phyloP scores from a whole-genome alignment of 2,329 filamentous ascomycete species.

The Thielaviopsis punctulata region DNA sequence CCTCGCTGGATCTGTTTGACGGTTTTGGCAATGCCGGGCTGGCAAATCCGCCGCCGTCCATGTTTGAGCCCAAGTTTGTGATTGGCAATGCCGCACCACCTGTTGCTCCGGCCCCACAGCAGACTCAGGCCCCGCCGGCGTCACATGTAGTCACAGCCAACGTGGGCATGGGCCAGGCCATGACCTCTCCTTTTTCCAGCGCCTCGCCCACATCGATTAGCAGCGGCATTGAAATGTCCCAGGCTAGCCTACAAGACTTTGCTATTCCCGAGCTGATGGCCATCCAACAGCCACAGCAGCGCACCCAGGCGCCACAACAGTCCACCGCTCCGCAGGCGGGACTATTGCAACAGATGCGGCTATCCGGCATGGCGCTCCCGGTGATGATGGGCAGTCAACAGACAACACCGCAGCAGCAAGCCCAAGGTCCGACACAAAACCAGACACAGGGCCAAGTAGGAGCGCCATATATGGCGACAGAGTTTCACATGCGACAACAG shows the following conservation, averaged over 20 bases:
- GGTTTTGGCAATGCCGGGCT: conserved; percentile 47
- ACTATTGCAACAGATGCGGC: not conserved
- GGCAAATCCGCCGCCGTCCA: conserved; percentile 30
- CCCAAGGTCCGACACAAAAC: not conserved
- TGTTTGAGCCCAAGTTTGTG: conserved; percentile 14
- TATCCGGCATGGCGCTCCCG: not conserved
- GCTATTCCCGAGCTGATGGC: conserved; percentile 5
- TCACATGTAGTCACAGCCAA: not conserved
- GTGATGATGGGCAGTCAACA: conserved; percentile 1
- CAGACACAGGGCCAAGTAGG: not conserved
- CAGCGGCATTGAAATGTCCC: conserved; percentile 9
- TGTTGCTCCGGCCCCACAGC: not conserved
- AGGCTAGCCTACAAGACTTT: conserved; percentile 7
- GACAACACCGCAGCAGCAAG: not conserved
- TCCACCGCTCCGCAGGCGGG: not conserved
- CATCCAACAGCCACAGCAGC: conserved; percentile 4
- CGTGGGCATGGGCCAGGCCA: not conserved
- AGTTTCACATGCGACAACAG: not conserved
- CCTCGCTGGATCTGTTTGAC: conserved; percentile 46
- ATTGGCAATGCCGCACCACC: conserved; percentile 3
- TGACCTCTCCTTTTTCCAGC: conserved; percentile 9
- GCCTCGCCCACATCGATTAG: conserved; percentile 9
- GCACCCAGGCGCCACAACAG: not conserved
- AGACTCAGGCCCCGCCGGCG: not conserved
- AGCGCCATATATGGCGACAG: not conserved